A percentile compares a stretch with the other conserved stretches of the same genome.
Conservation (phyloP, 306 rosid genomes). For the Albizia julibrissin region DNA sequence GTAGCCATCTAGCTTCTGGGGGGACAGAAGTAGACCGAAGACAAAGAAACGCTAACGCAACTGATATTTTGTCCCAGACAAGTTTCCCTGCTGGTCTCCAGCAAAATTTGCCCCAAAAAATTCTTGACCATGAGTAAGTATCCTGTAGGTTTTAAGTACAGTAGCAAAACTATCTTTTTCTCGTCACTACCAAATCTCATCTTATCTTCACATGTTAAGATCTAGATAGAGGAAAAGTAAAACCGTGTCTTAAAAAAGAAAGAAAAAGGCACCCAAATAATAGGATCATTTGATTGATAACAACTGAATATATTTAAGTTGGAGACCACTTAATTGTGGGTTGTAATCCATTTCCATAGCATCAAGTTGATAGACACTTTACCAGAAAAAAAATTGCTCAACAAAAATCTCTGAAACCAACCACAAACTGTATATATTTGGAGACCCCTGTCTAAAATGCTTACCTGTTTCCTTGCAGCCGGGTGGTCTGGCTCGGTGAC, state of each 20-base stretch:
- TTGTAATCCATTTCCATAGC: not conserved
- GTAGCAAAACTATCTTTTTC: constrained; percentile 4
- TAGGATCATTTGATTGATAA: not conserved
- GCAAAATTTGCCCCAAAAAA: constrained; percentile 64
- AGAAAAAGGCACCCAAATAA: not conserved
- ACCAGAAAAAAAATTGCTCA: not conserved
- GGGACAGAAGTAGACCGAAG: constrained; percentile 61
- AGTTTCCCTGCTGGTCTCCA: constrained; percentile 59
- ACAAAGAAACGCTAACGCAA: constrained; percentile 60
- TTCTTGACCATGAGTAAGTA: constrained; percentile 78
- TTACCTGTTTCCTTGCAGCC: constrained; percentile 49
- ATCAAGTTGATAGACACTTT: not conserved
- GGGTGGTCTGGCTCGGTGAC: constrained; percentile 81
- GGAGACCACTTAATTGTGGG: not conserved
- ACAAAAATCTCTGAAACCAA: not conserved
- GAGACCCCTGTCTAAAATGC: constrained; percentile 20
- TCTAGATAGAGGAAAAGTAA: constrained; percentile 11
- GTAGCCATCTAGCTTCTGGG: constrained; percentile 87
- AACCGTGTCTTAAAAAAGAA: not conserved
- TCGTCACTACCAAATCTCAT: not conserved
- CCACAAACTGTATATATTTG: not conserved
- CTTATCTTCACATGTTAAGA: not conserved
- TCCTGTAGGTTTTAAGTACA: not conserved
- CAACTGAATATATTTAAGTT: not conserved
- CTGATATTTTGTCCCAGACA: constrained; percentile 64